phyloP scores from a whole-genome alignment of 441 rosid species.

The Francoa sonchifolia region DNA sequence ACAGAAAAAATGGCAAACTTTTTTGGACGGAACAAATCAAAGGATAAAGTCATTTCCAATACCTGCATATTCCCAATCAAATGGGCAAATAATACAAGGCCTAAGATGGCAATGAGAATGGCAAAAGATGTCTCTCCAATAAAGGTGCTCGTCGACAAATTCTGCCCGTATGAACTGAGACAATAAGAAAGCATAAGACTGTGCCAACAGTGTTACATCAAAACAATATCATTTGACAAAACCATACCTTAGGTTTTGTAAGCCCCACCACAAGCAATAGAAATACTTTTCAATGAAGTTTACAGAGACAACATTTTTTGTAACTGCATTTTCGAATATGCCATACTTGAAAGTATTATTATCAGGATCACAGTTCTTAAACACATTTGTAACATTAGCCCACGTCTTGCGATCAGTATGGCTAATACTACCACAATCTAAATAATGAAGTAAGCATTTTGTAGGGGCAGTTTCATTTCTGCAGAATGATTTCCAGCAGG shows the following conservation, averaged over 20 bases:
- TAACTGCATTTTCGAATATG: constrained; percentile 57
- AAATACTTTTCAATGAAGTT: constrained; percentile 57
- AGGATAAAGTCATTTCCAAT: constrained; percentile 15
- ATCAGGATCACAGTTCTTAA: constrained; percentile 40
- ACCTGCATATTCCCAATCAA: constrained; percentile 98
- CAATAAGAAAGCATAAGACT: constrained; percentile 15
- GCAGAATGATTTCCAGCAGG: constrained; percentile 65
- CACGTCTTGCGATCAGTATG: constrained; percentile 25
- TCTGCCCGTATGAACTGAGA: constrained; percentile 88
- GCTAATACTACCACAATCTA: constrained; percentile 51
- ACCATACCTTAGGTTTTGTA: constrained; percentile 77
- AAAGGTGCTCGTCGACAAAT: constrained; percentile 65
- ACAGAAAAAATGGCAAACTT: constrained; percentile 7
- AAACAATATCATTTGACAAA: no score
- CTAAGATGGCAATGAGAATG: constrained; percentile 65
- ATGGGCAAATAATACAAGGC: constrained; percentile 85
- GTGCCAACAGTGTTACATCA: constrained; percentile 7
- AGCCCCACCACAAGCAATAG: constrained; percentile 97
- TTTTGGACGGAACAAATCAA: constrained; percentile 4
- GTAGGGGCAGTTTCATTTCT: constrained; percentile 25
- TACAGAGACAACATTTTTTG: constrained; percentile 47
- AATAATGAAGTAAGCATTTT: constrained; percentile 40
- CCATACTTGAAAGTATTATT: constrained; percentile 43
- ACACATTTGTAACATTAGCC: constrained; percentile 56
- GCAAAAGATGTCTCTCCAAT: constrained; percentile 87